Evolutionary conservation across 2,329 filamentous ascomycete genomes (phyloP), one percentile per base, ranked within the genome.

Genomic region (Endocalyx cinctus): DNA sequence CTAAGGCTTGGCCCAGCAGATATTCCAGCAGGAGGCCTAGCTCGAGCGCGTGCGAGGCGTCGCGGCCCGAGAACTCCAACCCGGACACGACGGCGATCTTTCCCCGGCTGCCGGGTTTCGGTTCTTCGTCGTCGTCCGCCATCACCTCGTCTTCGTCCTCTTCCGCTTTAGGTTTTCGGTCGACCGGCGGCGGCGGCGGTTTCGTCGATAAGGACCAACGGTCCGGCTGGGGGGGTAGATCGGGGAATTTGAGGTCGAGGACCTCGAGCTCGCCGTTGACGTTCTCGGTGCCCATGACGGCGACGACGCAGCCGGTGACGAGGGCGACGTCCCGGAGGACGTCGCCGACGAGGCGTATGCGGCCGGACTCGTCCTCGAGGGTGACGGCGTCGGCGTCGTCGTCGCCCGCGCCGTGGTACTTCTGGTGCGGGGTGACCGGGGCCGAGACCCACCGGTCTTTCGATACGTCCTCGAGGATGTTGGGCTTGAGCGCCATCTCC

Each of bases 401-500:
- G 8, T 73, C 63, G 22, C 76, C 78, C n/a, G n/a, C n/a, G n/a
- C n/a, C n/a, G n/a, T n/a, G n/a, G 45, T 79, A 74, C 62, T 95
- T 96, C 47, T 87, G 92, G 44, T 82, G 72, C 39, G 82, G 74
- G 6, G 79, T 74, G 11, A 85, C 79, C 7, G 89, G 88, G 2
- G 85, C 87, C 1, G 86, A 82, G 38, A 94, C 87, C 82, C 87
- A 96, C 55, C 89, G 85, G 60, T 96, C 90, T 62, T 94, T 94
- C 25, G 86, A 84, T 26, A 98, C 85, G 50, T 98, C 92, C 39
- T 96, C 89, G 20, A 98, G 67, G 57, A 98, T 90, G 54, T 94
- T 94, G 1, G 94, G 92, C 65, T 98, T 98, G 52, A 96, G 62
- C 3, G 85, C 78, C 87, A 98, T 89, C 44, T 97, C 87, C 84